Conservation (phyloP, 2,329 filamentous ascomycete genomes). For the Pezicula neosporulosa region DNA sequence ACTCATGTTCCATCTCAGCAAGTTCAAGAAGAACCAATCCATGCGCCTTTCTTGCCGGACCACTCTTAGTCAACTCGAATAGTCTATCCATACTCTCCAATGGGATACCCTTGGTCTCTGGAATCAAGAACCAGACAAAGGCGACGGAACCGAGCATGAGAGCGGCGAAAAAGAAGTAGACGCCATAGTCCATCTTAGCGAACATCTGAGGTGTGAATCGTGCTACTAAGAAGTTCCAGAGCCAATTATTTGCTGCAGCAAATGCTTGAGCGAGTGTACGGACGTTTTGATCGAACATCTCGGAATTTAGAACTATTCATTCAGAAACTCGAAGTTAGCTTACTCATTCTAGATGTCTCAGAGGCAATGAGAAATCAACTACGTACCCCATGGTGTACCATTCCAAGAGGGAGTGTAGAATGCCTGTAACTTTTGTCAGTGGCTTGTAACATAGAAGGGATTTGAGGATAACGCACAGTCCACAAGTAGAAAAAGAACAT, state of each 20-base stretch:
- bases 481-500: constrained; percentile 74
- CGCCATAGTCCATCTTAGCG: constrained; percentile 53
- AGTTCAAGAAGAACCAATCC: constrained; percentile 21
- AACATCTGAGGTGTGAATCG: constrained; percentile 68
- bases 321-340: background rate
- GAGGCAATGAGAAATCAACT: no score
- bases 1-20: constrained; percentile 17
- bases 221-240: constrained; percentile 63
- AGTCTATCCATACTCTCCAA: constrained; percentile 63
- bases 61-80: constrained; percentile 37
- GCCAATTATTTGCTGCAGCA: constrained; percentile 69
- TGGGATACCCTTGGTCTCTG: constrained; percentile 64
- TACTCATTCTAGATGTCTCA: no score
- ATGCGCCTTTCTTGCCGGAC: constrained; percentile 17
- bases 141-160: constrained; percentile 55
- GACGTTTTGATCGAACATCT: constrained; percentile 72
- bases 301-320: constrained; percentile 59
- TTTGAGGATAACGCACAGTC: constrained; percentile 36
- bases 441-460: background rate
- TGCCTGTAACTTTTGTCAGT: constrained; percentile 26
- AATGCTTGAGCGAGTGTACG: constrained; percentile 69
- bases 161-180: constrained; percentile 66
- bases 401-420: constrained; percentile 73
- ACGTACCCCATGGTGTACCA: constrained; percentile 60
- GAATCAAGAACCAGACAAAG: constrained; percentile 61